Base-by-base conservation (phyloP, 2,329 filamentous ascomycete genomes). In the Exophiala viscosa region DNA sequence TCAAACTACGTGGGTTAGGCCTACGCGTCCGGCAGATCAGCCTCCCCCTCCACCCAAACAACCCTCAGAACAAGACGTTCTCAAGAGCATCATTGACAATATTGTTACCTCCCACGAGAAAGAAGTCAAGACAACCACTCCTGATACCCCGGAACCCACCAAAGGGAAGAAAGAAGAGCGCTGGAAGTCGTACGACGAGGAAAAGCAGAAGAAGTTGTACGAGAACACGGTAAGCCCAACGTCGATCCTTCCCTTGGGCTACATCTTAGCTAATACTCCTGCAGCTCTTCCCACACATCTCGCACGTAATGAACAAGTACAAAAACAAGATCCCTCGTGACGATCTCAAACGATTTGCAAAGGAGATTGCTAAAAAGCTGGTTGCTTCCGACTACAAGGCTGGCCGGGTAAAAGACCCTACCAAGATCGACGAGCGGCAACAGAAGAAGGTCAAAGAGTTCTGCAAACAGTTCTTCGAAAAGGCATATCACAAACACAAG, bases 161-260 rank as follows among this genome's bases (percentile, higher is more conserved):
- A 80, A 86, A 23, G 70, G 71, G 32, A 70, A 67, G 58, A 73
- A 69, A 55, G 68, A 69, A 55, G 76, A 76, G 39, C 77, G 77
- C 43, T 77, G 76, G 61, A 78, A 75, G 64, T 76, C 72, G 46
- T 73, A 74, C 54, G 69, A 71, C 49, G 68, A 76, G 61, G 91
- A 96, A 60, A 96, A 96, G 72, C 89, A 93, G 71, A 95, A 90
- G 81, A 96, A 90, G 74, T 78, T 96, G 2, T 97, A 96, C 64
- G 91, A 96, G 69, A 91, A 91, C 66, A 95, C 90, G 46, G 90
- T 95, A 78, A 69, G 88, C 75, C 23, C 35, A 28, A 3, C 9
- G 3, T 50, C 20, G 7, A 38, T 11, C 2, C n/a, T 49, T 48
- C 61, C 66, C 55, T 65, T 20, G 13, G 6, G 10, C 4, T n/a